A percentile compares a stretch with the other conserved stretches of the same genome.
These are phyloP conservation scores for Edaphochlamys debaryana DNA, from an alignment of 139 green algal genomes.

Conservation along the genomic window DNA sequence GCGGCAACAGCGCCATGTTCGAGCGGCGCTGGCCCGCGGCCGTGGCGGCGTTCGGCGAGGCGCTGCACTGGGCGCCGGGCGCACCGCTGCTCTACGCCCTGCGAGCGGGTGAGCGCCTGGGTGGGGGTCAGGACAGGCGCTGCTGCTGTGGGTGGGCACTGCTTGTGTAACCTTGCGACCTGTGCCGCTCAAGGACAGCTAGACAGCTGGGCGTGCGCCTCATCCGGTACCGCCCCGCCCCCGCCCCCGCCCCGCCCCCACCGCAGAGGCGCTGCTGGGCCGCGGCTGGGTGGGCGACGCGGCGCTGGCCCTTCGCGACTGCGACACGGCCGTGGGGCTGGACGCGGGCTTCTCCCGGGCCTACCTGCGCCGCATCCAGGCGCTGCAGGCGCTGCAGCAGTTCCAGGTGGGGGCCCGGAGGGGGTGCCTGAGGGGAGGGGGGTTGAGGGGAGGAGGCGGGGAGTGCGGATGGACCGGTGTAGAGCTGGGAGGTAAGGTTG, in stretches of 20 bases:
- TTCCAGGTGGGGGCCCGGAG: constrained; percentile 44
- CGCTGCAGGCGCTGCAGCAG: constrained; percentile 64
- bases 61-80: constrained; percentile 59
- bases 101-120: constrained; percentile 9
- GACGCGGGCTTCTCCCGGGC: constrained; percentile 46
- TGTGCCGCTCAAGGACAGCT: too few species aligned
- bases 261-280: constrained; percentile 59
- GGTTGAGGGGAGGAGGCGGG: too few species aligned
- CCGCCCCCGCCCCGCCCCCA: background rate
- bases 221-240: background rate
- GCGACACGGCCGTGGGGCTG: constrained; percentile 59
- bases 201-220: too few species aligned
- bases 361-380: constrained; percentile 57
- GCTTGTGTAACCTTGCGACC: too few species aligned
- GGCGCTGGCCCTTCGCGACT: constrained; percentile 66
- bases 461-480: too few species aligned
- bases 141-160: too few species aligned
- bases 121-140: too few species aligned
- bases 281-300: constrained; percentile 75
- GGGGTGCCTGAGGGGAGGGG: background rate
- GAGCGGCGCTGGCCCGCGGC: constrained; percentile 49
- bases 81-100: constrained; percentile 55
- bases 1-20: constrained; percentile 67
- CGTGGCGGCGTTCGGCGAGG: constrained; percentile 60
- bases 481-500: too few species aligned